phyloP scores from a whole-genome alignment of 768 basidiomycete species.

The Mycena floridula region DNA sequence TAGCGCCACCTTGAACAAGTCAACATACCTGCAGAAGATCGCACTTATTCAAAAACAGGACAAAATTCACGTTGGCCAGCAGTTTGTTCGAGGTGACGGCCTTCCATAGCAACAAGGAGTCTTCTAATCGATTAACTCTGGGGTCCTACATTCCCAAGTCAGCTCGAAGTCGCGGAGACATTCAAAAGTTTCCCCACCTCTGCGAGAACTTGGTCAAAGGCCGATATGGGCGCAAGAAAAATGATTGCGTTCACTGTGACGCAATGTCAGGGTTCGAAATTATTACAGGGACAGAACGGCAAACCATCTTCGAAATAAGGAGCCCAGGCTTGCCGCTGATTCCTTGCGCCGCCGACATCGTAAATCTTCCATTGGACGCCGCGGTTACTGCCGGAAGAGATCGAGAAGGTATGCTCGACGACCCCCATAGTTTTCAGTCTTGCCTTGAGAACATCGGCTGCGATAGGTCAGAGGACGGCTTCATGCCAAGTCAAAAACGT shows the following conservation, averaged over 20 bases:
- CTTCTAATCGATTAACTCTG: slow-evolving; percentile 70
- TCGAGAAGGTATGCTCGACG: slow-evolving; percentile 69
- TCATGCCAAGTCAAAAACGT: slow-evolving; percentile 18
- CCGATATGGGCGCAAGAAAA: slow-evolving; percentile 83
- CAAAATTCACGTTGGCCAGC: slow-evolving; percentile 67
- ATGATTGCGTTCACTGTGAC: slow-evolving; percentile 76
- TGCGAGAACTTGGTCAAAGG: slow-evolving; percentile 76
- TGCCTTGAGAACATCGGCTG: slow-evolving; percentile 76
- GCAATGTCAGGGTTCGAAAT: neutral
- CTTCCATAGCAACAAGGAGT: slow-evolving; percentile 74
- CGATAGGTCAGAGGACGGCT: slow-evolving; percentile 8
- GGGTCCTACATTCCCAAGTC: slow-evolving; percentile 48
- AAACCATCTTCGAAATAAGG: slow-evolving; percentile 83
- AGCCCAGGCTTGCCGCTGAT: slow-evolving; percentile 82
- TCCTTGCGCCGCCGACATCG: slow-evolving; percentile 78
- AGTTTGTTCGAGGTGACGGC: slow-evolving; percentile 67
- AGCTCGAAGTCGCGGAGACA: neutral
- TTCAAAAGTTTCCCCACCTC: slow-evolving; percentile 43
- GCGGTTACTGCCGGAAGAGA: slow-evolving; percentile 49
- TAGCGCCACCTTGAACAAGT: neutral
- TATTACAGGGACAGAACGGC: slow-evolving; percentile 5
- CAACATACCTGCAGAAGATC: slow-evolving; percentile 62
- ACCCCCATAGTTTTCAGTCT: slow-evolving; percentile 80
- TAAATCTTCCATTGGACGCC: slow-evolving; percentile 77
- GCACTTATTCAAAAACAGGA: slow-evolving; percentile 79